Evolutionary conservation across 2,329 filamentous ascomycete species (phyloP), one percentile per base, ranked within the genome.

Genomic region (Talaromyces verruculosus): DNA sequence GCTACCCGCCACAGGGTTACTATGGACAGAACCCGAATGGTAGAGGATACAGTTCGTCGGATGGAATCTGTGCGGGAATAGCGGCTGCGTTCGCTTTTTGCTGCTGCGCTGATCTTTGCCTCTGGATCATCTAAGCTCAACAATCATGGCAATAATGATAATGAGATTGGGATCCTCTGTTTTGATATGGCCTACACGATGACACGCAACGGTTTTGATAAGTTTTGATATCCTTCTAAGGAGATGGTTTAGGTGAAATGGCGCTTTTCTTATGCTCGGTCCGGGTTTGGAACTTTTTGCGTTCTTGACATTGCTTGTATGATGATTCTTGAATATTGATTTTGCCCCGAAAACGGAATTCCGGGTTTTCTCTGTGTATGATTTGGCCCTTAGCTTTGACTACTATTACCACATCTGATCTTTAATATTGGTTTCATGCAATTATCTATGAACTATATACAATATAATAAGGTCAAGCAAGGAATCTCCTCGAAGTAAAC

Each of bases 31-130:
- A 57, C 10, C 25, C 60, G 5, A 43, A 65, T 33, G 30, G 57
- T 28, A 47, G 62, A 7, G 63, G 60, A 60, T 37, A 53, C 19
- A 39, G 76, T 11, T 28, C 66, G 13, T 71, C 69, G 5, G 70
- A 63, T 8, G 81, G 81, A 2, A 76, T 81, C 37, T 83, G 82
- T 64, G 81, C 81, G 0, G 82, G 81, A 72, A 74, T 84, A 17
- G 71, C 82, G 69, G 81, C 79, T 57, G 81, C 79, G 19, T 63
- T 83, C 65, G 81, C 82, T 8, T 82, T 81, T 69, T 84, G 82
- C 70, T 84, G 82, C 71, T 84, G 82, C 33, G 65, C 61, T n/a
- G 65, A 66, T 55, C 51, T 72, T 76, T 83, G 74, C 7, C 25
- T 58, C n/a, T 62, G 51, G 6, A 35, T 65, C 3, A 15, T 66